Conservation (phyloP, 768 basidiomycete genomes). For the Hericium erinaceus region DNA sequence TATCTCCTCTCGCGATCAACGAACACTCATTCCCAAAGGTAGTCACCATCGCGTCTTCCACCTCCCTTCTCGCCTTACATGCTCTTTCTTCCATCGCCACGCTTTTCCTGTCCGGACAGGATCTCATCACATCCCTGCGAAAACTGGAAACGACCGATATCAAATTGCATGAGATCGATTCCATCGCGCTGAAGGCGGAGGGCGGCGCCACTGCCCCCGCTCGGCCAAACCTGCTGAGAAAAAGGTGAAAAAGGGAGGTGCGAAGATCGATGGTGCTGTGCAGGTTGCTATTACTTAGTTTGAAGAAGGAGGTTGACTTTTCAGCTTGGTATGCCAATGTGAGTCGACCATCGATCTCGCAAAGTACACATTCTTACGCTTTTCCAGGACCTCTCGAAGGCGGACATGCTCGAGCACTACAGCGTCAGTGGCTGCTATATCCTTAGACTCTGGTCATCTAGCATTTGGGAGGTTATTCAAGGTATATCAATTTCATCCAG, state of each 20-base stretch:
- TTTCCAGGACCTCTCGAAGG: slow-evolving; percentile 95
- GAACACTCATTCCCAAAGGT: slow-evolving; percentile 58
- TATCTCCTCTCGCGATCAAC: slow-evolving; percentile 73
- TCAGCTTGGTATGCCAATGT: slow-evolving; percentile 91
- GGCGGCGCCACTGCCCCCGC: slow-evolving; percentile 23
- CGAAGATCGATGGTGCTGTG: slow-evolving; percentile 79
- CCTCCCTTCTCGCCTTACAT: slow-evolving; percentile 65
- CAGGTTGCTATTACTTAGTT: slow-evolving; percentile 90
- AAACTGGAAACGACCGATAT: slow-evolving; percentile 56
- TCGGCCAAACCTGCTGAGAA: slow-evolving; percentile 25
- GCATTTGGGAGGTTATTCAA: slow-evolving; percentile 96
- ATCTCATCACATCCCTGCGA: slow-evolving; percentile 64
- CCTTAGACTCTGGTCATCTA: slow-evolving; percentile 94
- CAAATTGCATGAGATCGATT: slow-evolving; percentile 69
- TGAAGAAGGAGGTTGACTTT: slow-evolving; percentile 95
- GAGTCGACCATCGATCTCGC: slow-evolving; percentile 14
- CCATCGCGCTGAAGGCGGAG: slow-evolving; percentile 47
- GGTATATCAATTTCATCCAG: slow-evolving; percentile 32
- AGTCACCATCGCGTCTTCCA: slow-evolving; percentile 60
- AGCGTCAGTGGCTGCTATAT: slow-evolving; percentile 98
- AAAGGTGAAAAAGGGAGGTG: slow-evolving; percentile 43
- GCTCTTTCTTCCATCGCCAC: slow-evolving; percentile 63
- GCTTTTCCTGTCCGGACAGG: slow-evolving; percentile 68
- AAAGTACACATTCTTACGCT: too few relatives aligned
- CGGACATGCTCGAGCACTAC: slow-evolving; percentile 99